These are phyloP conservation scores for Monosporascus sp. DNA, from an alignment of 2,329 filamentous ascomycete species.

Conservation along the genomic window DNA sequence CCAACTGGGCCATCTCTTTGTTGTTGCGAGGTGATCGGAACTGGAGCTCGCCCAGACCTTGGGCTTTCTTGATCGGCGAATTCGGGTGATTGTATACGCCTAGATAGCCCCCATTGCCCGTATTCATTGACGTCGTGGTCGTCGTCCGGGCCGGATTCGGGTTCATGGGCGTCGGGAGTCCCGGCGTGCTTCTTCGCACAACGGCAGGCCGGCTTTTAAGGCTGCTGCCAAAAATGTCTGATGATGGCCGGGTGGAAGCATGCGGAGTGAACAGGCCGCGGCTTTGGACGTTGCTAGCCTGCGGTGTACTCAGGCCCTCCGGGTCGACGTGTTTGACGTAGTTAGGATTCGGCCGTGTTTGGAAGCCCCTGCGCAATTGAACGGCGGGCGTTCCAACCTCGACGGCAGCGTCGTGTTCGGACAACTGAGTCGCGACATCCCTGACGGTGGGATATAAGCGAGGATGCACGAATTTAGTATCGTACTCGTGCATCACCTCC, in stretches of 20 bases:
- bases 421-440: constrained; percentile 75
- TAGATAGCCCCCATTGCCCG: constrained; percentile 61
- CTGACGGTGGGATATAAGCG: constrained; percentile 73
- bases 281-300: constrained; percentile 31
- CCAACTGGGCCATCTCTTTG: constrained; percentile 54
- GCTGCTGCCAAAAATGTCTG: constrained; percentile 29
- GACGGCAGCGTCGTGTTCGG: constrained; percentile 40
- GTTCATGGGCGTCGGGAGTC: constrained; percentile 47
- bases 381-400: constrained; percentile 50
- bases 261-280: constrained; percentile 39
- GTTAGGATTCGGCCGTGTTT: constrained; percentile 76
- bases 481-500: constrained; percentile 92
- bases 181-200: constrained; percentile 56
- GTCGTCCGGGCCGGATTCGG: constrained; percentile 15
- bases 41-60: constrained; percentile 53
- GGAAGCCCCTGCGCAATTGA: constrained; percentile 68
- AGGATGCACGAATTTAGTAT: constrained; percentile 91
- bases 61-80: constrained; percentile 76
- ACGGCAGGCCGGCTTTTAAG: constrained; percentile 34
- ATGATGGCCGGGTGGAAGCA: constrained; percentile 16
- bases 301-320: constrained; percentile 37
- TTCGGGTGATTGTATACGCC: constrained; percentile 75
- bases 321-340: constrained; percentile 70
- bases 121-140: constrained; percentile 15
- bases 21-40: constrained; percentile 50